Base-by-base conservation (phyloP, 805 yeast genomes). In the Schwanniomyces occidentalis region DNA sequence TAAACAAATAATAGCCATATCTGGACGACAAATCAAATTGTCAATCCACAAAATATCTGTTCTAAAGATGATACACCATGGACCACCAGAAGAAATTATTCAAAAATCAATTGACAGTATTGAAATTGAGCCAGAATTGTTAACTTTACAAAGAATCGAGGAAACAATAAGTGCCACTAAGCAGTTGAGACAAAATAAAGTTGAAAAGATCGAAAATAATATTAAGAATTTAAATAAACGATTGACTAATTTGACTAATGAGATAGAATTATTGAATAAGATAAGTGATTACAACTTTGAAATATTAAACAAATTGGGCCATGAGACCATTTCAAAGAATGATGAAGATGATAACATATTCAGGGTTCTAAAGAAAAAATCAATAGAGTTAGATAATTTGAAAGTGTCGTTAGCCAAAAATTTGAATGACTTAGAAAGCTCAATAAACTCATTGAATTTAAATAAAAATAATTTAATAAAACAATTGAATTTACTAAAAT, bases 331-430 rank as follows among this genome's bases (percentile, higher is more conserved):
- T 10, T 10, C 23, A n/a, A 23, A 16, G 17, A 36, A 19, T 9
- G 30, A n/a, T n/a, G 35, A 23, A 29, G 46, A 46, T 23, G 49
- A 45, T 9, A 53, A 62, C 32, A 49, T 61, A 4, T 54, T 61
- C 34, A 47, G 49, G 38, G 40, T 58, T 6, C 44, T 65, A 27
- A 48, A 51, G 32, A 42, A 42, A 33, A 57, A 57, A 35, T 52
- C 59, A 8, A 46, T 45, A 16, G 64, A 63, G 30, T 43, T 67
- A 34, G 80, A 76, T 42, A 65, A 63, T 25, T 52, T 63, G 23
- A 76, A 78, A 31, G 69, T 79, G 27, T 54, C 70, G 6, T 51
- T 77, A 6, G 82, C 82, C 3, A 76, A 73, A 44, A 70, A 62
- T 16, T 58, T 80, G 38, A 75, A 75, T 22, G 77, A 73, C 32